These are phyloP conservation scores for Gossypium rotundifolium DNA, from an alignment of 345 rosid genomes.

Conservation along the genomic window DNA sequence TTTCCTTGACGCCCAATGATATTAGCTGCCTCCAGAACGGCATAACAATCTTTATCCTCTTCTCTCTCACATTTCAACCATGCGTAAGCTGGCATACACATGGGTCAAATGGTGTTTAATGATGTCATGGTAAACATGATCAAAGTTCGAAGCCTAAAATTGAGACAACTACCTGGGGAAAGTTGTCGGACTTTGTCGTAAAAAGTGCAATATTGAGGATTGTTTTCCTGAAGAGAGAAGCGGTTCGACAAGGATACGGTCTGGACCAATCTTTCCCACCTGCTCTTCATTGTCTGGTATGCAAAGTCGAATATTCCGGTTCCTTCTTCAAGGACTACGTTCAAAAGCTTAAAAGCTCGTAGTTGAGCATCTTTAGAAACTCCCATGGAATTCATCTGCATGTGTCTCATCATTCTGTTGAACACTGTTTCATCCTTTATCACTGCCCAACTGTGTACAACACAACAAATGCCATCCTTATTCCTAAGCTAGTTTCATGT, in stretches of 20 bases:
- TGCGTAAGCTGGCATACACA: constrained; percentile 45
- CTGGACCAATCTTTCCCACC: constrained; percentile 35
- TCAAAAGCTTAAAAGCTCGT: constrained; percentile 42
- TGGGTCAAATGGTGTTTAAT: background rate
- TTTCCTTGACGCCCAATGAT: constrained; percentile 45
- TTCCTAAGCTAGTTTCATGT: background rate
- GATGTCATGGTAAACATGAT: no score
- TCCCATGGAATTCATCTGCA: constrained; percentile 32
- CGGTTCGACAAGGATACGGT: constrained; percentile 39
- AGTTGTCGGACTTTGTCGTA: background rate
- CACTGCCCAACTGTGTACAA: constrained; percentile 38
- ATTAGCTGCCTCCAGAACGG: constrained; percentile 36
- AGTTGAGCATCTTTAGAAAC: constrained; percentile 57
- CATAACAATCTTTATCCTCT: constrained; percentile 42
- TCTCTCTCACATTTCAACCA: constrained; percentile 61
- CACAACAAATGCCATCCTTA: constrained; percentile 19
- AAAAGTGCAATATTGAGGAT: constrained; percentile 36
- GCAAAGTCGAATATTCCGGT: constrained; percentile 41
- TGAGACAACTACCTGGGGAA: constrained; percentile 18
- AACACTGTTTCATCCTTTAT: constrained; percentile 49
- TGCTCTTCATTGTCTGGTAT: constrained; percentile 34
- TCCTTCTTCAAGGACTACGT: constrained; percentile 31
- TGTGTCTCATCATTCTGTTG: constrained; percentile 25
- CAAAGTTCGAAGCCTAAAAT: background rate
- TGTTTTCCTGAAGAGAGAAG: constrained; percentile 39